phyloP scores from a whole-genome alignment of 805 yeast species.

The Metschnikowia baotianmanensis region DNA sequence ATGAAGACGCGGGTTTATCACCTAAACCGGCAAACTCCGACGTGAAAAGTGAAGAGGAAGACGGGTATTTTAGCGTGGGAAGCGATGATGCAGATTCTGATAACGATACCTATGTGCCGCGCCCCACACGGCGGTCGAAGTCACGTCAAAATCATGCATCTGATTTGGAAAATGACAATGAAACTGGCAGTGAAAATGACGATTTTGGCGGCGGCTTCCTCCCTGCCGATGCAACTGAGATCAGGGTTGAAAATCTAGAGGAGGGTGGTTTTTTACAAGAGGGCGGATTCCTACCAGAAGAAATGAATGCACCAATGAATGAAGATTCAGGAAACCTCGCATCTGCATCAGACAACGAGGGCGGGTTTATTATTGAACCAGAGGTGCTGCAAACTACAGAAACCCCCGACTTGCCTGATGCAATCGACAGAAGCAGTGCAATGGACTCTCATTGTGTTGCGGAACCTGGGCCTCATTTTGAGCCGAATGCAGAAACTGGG shows the following conservation, averaged over 20 bases:
- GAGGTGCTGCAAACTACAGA: not conserved
- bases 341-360: slow-evolving; percentile 5
- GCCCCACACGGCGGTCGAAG: slow-evolving; percentile 7
- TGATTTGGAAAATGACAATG: too few species aligned
- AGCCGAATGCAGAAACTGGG: not conserved
- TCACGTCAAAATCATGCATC: too few species aligned
- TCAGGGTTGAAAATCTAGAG: slow-evolving; percentile 9
- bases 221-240: slow-evolving; percentile 10
- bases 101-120: slow-evolving; percentile 11
- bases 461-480: not conserved
- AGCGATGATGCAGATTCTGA: slow-evolving; percentile 17
- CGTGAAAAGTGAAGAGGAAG: slow-evolving; percentile 12
- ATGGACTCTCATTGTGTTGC: not conserved
- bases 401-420: not conserved
- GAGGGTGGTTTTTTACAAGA: slow-evolving; percentile 21
- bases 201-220: slow-evolving; percentile 28
- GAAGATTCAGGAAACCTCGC: not conserved
- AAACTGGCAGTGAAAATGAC: too few species aligned
- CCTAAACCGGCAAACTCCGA: not conserved
- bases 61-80: slow-evolving; percentile 23
- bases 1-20: slow-evolving; percentile 4
- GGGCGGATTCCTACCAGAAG: slow-evolving; percentile 19
- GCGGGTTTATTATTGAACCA: slow-evolving; percentile 1
- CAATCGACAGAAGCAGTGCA: not conserved
- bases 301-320: not conserved